A percentile compares a stretch with the other conserved stretches of the same genome.
phyloP scores from a whole-genome alignment of 257 asterid species.

The Salvia miltiorrhiza region DNA sequence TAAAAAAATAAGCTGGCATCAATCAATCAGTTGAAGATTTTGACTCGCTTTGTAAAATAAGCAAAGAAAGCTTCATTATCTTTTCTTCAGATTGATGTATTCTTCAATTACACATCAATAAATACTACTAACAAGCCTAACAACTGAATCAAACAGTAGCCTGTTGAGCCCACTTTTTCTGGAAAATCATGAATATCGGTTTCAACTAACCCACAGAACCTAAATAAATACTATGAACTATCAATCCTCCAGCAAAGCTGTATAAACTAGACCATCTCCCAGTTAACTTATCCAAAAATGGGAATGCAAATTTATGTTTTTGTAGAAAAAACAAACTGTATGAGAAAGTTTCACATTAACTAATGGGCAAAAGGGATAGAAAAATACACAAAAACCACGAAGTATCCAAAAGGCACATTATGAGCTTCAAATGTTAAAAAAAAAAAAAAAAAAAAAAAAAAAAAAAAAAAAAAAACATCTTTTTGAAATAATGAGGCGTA shows the following conservation, averaged over 20 bases:
- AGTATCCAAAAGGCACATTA: conserved; percentile 2
- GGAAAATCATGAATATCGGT: neutral
- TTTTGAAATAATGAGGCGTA: neutral
- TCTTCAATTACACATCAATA: conserved; percentile 2
- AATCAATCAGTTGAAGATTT: neutral
- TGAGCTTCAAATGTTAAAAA: neutral
- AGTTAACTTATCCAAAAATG: conserved; percentile 5
- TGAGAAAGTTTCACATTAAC: neutral
- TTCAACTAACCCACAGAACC: too few species aligned
- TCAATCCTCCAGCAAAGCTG: neutral
- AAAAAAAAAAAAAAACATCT: neutral
- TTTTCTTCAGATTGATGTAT: neutral
- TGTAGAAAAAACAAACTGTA: neutral
- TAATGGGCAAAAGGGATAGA: too few species aligned
- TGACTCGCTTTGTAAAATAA: neutral
- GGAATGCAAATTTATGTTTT: neutral
- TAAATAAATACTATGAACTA: too few species aligned
- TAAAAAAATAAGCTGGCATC: neutral
- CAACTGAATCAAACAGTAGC: neutral
- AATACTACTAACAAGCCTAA: neutral
- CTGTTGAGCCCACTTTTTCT: too few species aligned
- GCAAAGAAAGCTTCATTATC: neutral
- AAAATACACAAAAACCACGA: neutral
- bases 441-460: neutral
- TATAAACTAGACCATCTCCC: neutral